Base-by-base conservation (phyloP, 768 basidiomycete genomes). In the Lentinula sp. region DNA sequence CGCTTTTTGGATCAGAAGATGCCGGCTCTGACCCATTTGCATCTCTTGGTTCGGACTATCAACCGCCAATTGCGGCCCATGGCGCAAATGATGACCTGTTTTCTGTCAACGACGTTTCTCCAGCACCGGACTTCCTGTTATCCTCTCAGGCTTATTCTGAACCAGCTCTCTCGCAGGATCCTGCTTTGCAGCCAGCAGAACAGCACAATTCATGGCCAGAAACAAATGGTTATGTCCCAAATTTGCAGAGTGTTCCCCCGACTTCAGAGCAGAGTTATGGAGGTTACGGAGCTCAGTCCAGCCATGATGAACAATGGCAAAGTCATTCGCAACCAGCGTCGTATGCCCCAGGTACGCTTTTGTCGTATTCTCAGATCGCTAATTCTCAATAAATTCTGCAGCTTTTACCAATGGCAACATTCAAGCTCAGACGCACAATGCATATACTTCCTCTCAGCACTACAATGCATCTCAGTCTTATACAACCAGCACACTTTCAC, bases 1-100 rank as follows among this genome's bases (percentile, higher is more conserved):
- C 88, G 61, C 86, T 93, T 50, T 93, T 93, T 77, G 88, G 85
- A 63, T 74, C 82, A 57, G 82, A 83, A 36, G 87, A 90, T 68
- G 68, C 83, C 55, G 75, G 75, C 16, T 76, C 81, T 36, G 87
- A 90, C 74, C 82, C 83, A 57, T 89, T 89, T 75, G 81, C 86
- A 63, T 74, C 79, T 59, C 78, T 87, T 63, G 85, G 84, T 50
- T 72, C 75, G 62, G 69, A 72, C 61, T 64, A 65, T 55, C 65
- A 67, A 52, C 67, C 71, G 69, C 71, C 74, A 62, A 51, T 50
- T 51, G 63, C 62, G 43, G 63, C 69, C n/a, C 53, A 62, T 45
- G 28, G 42, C 16, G n/a, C 61, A 56, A 64, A 63, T 46, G 68
- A 68, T 55, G 68, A 72, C 50, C 59, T 36, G n/a, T 48, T 46